These are phyloP conservation scores for Pichia sp. DNA, from an alignment of 1,139 yeast genomes.

Conservation along the genomic window DNA sequence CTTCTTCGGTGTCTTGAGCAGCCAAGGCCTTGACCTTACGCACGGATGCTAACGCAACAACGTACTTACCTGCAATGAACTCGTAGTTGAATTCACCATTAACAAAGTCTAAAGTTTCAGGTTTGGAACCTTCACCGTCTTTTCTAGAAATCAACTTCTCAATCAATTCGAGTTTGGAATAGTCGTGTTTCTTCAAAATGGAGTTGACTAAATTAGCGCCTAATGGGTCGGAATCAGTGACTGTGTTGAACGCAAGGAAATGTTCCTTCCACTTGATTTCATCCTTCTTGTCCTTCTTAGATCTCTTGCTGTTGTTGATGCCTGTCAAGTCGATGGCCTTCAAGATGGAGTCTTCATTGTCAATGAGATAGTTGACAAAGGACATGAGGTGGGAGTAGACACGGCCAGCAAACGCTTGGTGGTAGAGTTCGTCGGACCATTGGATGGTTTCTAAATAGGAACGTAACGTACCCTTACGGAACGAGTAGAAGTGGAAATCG, in stretches of 20 bases:
- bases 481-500: constrained; percentile 92
- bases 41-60: constrained; percentile 16
- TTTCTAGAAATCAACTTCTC: constrained; percentile 11
- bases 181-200: constrained; percentile 12
- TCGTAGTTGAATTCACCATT: constrained; percentile 18
- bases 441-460: constrained; percentile 70
- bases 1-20: background rate
- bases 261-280: constrained; percentile 39
- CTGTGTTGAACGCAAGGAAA: constrained; percentile 39
- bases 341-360: constrained; percentile 23
- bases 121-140: constrained; percentile 6
- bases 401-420: constrained; percentile 68
- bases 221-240: constrained; percentile 48
- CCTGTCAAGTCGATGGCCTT: constrained; percentile 22
- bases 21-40: constrained; percentile 18
- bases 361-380: constrained; percentile 38
- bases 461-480: constrained; percentile 88
- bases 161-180: constrained; percentile 9
- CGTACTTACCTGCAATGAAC: constrained; percentile 17
- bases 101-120: constrained; percentile 13
- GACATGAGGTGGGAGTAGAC: constrained; percentile 66
- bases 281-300: constrained; percentile 32
- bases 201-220: constrained; percentile 33
- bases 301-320: constrained; percentile 21
- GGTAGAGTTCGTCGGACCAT: constrained; percentile 79